Conservation (phyloP, 108 stramenopile genomes). For the Nitzschia inconspicua region DNA sequence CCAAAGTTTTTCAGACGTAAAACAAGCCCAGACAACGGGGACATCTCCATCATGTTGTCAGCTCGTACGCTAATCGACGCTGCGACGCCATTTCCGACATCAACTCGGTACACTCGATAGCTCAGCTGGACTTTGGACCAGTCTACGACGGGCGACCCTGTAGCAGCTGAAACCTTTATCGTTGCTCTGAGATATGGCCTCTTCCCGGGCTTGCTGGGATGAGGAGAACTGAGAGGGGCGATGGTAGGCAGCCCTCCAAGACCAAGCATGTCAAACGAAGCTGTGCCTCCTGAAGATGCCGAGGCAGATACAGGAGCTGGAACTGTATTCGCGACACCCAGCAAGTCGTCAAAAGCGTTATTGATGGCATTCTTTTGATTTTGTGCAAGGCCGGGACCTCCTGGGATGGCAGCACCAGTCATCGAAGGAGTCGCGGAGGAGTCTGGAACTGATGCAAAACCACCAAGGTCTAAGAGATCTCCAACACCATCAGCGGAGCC, state of each 20-base stretch:
- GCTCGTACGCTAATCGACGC: slow-evolving; percentile 30
- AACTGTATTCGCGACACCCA: slow-evolving; percentile 42
- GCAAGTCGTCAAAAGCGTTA: slow-evolving; percentile 76
- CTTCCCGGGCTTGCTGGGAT: neutral
- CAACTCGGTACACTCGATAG: slow-evolving; percentile 20
- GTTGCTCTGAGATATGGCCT: slow-evolving; percentile 22
- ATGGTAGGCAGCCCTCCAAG: too few relatives aligned
- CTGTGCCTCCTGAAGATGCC: slow-evolving; percentile 3
- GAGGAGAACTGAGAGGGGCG: neutral
- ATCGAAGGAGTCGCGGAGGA: neutral
- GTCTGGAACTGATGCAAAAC: slow-evolving; percentile 7
- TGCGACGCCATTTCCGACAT: neutral
- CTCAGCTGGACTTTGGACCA: slow-evolving; percentile 29
- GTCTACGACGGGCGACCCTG: slow-evolving; percentile 28
- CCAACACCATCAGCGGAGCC: slow-evolving; percentile 29
- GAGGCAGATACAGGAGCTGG: slow-evolving; percentile 4
- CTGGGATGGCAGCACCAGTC: neutral
- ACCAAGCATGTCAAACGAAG: slow-evolving; percentile 4
- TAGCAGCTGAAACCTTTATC: slow-evolving; percentile 28
- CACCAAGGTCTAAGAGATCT: slow-evolving; percentile 50
- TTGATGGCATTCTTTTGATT: slow-evolving; percentile 37
- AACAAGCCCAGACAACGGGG: slow-evolving; percentile 15
- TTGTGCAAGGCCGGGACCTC: slow-evolving; percentile 3
- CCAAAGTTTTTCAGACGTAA: slow-evolving; percentile 26
- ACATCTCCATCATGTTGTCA: slow-evolving; percentile 11